A percentile compares a stretch with the other conserved stretches of the same genome.
Conservation (phyloP, 768 basidiomycete genomes). For the Xerocomus spinulosus region DNA sequence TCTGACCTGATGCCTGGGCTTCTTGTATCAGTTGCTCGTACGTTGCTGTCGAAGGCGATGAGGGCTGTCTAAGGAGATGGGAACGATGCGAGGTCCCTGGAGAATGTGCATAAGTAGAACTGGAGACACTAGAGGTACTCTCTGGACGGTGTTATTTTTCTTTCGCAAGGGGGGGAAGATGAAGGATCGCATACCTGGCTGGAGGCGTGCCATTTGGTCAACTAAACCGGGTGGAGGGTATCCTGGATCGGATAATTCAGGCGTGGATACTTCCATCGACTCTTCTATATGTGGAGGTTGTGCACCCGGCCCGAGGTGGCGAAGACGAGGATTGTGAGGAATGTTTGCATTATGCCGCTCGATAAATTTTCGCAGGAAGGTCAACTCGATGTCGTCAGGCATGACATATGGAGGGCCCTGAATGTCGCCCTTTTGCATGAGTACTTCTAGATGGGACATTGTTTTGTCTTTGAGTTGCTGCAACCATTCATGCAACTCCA, state of each 20-base stretch:
- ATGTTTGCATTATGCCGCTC: slow-evolving; percentile 73
- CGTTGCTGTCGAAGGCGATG: slow-evolving; percentile 48
- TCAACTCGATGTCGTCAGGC: slow-evolving; percentile 73
- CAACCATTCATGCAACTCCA: slow-evolving; percentile 85
- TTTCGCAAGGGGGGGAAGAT: slow-evolving; percentile 1
- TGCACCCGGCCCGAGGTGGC: slow-evolving; percentile 40
- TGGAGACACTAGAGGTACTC: slow-evolving; percentile 27
- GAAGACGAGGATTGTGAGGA: slow-evolving; percentile 76
- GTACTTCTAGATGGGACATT: slow-evolving; percentile 80
- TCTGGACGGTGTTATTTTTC: slow-evolving; percentile 16
- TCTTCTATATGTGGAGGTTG: slow-evolving; percentile 33
- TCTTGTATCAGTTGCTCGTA: slow-evolving; percentile 55
- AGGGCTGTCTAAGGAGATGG: slow-evolving; percentile 41
- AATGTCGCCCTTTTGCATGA: slow-evolving; percentile 86
- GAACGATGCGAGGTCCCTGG: slow-evolving; percentile 28
- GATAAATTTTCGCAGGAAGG: slow-evolving; percentile 78
- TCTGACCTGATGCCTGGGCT: slow-evolving; percentile 56
- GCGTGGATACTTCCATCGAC: slow-evolving; percentile 32
- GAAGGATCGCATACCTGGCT: slow-evolving; percentile 26
- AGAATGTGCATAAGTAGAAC: slow-evolving; percentile 30
- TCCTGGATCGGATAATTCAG: slow-evolving; percentile 32
- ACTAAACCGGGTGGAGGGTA: slow-evolving; percentile 28
- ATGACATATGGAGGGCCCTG: slow-evolving; percentile 78
- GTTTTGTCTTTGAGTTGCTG: slow-evolving; percentile 86
- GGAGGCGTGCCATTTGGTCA: slow-evolving; percentile 33